A percentile compares a stretch with the other conserved stretches of the same genome.
phyloP scores from a whole-genome alignment of 805 yeast species.

The Komagataella pseudopastoris region DNA sequence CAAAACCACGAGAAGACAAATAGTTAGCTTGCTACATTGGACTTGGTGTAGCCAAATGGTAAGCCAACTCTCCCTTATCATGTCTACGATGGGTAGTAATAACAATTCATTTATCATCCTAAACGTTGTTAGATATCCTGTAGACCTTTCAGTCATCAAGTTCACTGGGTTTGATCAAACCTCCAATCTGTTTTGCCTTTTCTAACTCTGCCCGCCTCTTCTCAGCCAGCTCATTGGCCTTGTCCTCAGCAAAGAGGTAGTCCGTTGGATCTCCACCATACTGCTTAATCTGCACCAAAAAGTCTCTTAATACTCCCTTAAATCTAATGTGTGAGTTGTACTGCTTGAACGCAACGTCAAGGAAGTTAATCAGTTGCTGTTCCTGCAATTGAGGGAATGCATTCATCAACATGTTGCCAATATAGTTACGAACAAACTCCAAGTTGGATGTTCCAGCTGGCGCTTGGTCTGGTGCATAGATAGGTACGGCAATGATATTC shows the following conservation, averaged over 20 bases:
- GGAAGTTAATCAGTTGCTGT: constrained; percentile 72
- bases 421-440: constrained; percentile 63
- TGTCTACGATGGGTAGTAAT: neutral
- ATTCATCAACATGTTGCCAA: constrained; percentile 65
- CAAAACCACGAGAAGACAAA: neutral
- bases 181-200: constrained; percentile 80
- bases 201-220: constrained; percentile 60
- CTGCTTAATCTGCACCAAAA: constrained; percentile 91
- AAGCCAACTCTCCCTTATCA: neutral
- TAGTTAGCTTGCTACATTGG: too few species aligned
- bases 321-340: constrained; percentile 67
- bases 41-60: neutral
- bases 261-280: constrained; percentile 93
- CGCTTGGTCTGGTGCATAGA: constrained; percentile 70
- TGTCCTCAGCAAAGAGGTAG: constrained; percentile 88
- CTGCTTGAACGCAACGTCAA: constrained; percentile 60
- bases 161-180: constrained; percentile 87
- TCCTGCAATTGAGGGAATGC: constrained; percentile 90
- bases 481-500: constrained; percentile 59
- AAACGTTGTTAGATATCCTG: neutral
- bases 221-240: constrained; percentile 62
- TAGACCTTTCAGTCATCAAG: constrained; percentile 44
- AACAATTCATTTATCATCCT: neutral
- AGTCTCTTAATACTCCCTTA: constrained; percentile 81
- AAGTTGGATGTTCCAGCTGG: constrained; percentile 78